phyloP scores from a whole-genome alignment of 345 rosid genomes.

The Garcia nutans region DNA sequence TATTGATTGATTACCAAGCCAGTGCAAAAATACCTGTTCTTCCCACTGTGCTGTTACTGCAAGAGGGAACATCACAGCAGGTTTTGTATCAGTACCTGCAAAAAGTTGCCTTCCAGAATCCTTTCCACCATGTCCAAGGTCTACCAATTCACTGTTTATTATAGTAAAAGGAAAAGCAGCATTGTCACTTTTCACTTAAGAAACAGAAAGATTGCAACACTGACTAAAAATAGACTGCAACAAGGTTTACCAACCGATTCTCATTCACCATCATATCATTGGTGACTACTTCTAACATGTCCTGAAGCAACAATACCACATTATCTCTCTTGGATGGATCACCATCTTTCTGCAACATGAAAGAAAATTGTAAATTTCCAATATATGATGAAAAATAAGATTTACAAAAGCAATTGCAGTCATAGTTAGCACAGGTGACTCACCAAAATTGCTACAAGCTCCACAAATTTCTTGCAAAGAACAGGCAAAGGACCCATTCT shows the following conservation, averaged over 20 bases:
- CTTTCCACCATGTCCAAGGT: constrained; percentile 80
- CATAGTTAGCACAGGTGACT: constrained; percentile 25
- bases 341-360: constrained; percentile 74
- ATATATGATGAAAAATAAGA: background rate
- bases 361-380: constrained; percentile 7
- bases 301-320: constrained; percentile 84
- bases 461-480: constrained; percentile 77
- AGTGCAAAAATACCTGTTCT: constrained; percentile 62
- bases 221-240: constrained; percentile 11
- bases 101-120: constrained; percentile 94
- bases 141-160: constrained; percentile 68
- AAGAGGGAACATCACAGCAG: constrained; percentile 88
- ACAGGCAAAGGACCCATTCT: constrained; percentile 77
- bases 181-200: background rate
- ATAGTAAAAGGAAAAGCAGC: constrained; percentile 5
- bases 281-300: constrained; percentile 93
- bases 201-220: background rate
- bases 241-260: constrained; percentile 65
- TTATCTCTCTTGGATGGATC: constrained; percentile 65
- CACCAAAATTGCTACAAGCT: constrained; percentile 88
- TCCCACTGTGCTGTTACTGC: constrained; percentile 75
- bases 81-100: constrained; percentile 83
- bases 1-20: constrained; percentile 13
- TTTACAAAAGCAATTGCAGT: constrained; percentile 13
- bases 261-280: constrained; percentile 95